Percentiles rank a stretch among this genome's conserved stretches.
Conservation (phyloP, 192 early-diverging fungal species). For the Tieghemiomyces parasiticus region DNA sequence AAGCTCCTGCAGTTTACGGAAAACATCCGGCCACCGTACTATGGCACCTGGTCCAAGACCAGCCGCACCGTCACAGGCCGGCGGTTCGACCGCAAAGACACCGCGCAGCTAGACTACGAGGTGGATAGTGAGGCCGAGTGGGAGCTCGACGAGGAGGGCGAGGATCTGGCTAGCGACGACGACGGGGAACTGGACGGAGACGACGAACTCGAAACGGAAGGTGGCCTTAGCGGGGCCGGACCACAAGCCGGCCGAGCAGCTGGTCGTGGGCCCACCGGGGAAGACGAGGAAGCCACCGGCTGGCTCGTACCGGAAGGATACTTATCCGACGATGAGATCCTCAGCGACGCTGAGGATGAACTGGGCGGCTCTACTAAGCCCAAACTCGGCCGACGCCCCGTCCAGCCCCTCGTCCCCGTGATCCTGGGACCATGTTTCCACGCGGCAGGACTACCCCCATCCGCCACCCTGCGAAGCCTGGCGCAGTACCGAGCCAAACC, state of each 20-base stretch:
- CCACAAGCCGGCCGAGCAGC: neutral
- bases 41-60: slow-evolving; percentile 60
- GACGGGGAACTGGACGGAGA: slow-evolving; percentile 50
- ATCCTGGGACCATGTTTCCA: slow-evolving; percentile 25
- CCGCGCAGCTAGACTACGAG: slow-evolving; percentile 55
- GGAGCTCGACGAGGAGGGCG: slow-evolving; percentile 81
- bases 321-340: slow-evolving; percentile 61
- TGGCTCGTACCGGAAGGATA: slow-evolving; percentile 83
- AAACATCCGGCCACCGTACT: slow-evolving; percentile 61
- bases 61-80: slow-evolving; percentile 37
- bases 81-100: slow-evolving; percentile 47
- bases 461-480: no score
- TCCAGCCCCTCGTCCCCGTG: slow-evolving; percentile 23
- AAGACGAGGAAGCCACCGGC: slow-evolving; percentile 39
- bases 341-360: slow-evolving; percentile 17
- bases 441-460: no score
- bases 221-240: slow-evolving; percentile 17
- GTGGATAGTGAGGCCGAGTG: slow-evolving; percentile 84
- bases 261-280: slow-evolving; percentile 1
- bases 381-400: slow-evolving; percentile 13
- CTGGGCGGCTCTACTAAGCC: slow-evolving; percentile 15
- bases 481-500: neutral
- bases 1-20: slow-evolving; percentile 55
- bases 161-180: slow-evolving; percentile 62
- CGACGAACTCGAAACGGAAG: slow-evolving; percentile 22